These are phyloP conservation scores for Solanum rostratum DNA, from an alignment of 257 asterid genomes.

Conservation along the genomic window DNA sequence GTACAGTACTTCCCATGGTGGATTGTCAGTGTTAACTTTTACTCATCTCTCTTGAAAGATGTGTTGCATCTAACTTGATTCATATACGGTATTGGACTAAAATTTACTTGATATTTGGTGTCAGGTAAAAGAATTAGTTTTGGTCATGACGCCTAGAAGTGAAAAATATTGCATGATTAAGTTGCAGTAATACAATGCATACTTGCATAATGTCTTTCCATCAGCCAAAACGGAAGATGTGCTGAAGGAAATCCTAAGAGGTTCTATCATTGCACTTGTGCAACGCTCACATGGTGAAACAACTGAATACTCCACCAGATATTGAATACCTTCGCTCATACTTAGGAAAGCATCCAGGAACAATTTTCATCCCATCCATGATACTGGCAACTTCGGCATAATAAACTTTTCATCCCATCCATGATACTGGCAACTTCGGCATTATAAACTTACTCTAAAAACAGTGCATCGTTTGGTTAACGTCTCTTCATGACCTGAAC, in stretches of 20 bases:
- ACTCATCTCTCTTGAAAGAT: neutral
- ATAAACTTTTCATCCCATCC: neutral
- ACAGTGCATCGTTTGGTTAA: neutral
- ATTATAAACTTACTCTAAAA: neutral
- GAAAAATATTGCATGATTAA: neutral
- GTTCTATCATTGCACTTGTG: neutral
- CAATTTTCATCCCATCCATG: neutral
- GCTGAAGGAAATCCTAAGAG: neutral
- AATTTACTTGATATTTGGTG: neutral
- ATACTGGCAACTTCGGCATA: neutral
- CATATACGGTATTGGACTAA: neutral
- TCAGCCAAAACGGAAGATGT: neutral
- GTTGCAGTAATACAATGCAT: neutral
- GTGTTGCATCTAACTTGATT: neutral
- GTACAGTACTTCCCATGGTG: neutral
- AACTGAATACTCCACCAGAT: neutral
- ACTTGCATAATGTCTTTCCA: neutral
- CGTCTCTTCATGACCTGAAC: neutral
- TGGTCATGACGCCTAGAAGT: neutral
- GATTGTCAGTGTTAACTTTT: neutral
- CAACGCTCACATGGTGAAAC: neutral
- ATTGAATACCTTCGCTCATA: neutral
- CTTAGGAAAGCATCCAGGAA: neutral
- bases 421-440: neutral
- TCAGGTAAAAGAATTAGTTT: neutral